Evolutionary conservation across 2,329 filamentous ascomycete genomes (phyloP), one percentile per base, ranked within the genome.

Genomic region (Fusarium ambrosium): DNA sequence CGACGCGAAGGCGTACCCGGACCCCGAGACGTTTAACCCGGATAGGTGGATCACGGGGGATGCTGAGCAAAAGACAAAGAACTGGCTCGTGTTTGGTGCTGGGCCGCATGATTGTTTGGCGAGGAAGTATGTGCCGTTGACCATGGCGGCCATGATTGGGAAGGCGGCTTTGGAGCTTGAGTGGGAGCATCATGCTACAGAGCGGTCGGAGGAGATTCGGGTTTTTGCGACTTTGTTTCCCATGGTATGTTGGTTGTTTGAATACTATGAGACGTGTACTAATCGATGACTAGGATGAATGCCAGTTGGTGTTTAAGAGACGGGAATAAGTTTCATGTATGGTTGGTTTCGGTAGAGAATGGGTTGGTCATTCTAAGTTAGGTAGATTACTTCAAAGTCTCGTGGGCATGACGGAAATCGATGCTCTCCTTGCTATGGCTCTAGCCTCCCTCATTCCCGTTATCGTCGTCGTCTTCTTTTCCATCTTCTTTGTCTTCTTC

Each of bases 1-100:
- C 66, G 86, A 89, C 68, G 85, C 86, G 0, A 80, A 85, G 11
- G 85, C 78, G 0, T 89, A 89, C 64, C 83, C 85, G 0, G 79
- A 86, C 24, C 86, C 87, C 0, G 82, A 88, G 11, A 75, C 79
- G 0, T 89, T 88, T 36, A 82, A 89, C 43, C 87, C 87, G 0
- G 87, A 89, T 3, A 82, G 87, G 24, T 89, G 87, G 87, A 86
- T 89, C 34, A 81, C 86, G 0, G 87, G 87, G 0, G 85, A 88
- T 64, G 87, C 87, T 2, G 86, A 85, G 71, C 80, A 81, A 10
- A 86, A 88, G 77, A 87, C 83, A 0, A 88, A 86, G 75, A 89
- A 89, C 62, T 89, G 87, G 86, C 81, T 89, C 2, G 87, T 89
- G 0, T 89, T 89, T 73, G 87, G 87, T 2, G 82, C 86, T 0